Base-by-base conservation (phyloP, 345 rosid species). In the Brassica juncea region DNA sequence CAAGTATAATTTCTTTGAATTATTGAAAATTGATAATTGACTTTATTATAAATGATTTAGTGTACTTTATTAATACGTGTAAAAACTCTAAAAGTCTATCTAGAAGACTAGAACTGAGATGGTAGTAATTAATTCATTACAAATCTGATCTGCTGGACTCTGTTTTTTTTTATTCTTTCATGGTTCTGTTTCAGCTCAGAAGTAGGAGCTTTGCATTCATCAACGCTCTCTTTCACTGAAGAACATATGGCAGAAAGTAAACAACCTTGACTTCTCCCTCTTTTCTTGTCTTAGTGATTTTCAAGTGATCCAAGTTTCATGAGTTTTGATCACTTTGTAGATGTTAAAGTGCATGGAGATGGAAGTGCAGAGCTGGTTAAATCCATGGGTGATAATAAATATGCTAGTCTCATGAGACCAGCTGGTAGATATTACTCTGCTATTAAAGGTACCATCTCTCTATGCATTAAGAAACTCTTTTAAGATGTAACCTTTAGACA, bases 381-480 rank as follows among this genome's bases (percentile, higher is more conserved):
- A 79, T 77, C 94, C 34, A 67, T 58, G 34, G 75, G 86, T 47
- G 58, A 5, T 75, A 90, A 90, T 79, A 95, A 86, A 78, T 89
- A 90, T 82, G 69, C 81, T 57, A 90, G 86, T 90, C 92, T 86
- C 77, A 77, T 89, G 81, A 90, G 96, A 86, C 96, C 96, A 54
- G 82, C 91, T 59, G 87, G 88, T 70, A 90, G 92, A 77, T 83
- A 82, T 77, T 75, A 77, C 86, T 80, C 89, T 3, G 84, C 81
- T 35, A 49, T 84, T 31, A 92, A 85, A 91, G 97, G 99, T 95
- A 81, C 58, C 55, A n/a, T 16, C 75, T 64, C 60, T 62, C 71
- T 70, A 1, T 60, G 27, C 23, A 27, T 68, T 42, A 31, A 55
- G 14, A 67, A 57, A 58, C 30, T 9, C 52, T 44, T 44, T 44